Conservation (phyloP, 371 early-diverging fungal genomes). For the Circinella minor region DNA sequence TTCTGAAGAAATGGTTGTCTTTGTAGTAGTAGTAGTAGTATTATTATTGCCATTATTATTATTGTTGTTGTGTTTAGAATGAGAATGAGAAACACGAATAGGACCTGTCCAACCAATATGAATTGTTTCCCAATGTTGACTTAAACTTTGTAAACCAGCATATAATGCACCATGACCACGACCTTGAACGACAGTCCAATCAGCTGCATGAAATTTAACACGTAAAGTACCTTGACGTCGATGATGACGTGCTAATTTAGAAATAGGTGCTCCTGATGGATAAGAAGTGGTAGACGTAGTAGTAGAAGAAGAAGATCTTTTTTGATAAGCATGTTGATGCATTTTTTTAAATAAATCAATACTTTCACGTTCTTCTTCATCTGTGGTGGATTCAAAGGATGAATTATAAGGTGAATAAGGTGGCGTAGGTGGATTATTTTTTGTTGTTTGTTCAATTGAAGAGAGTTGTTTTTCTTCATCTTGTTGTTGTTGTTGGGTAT, state of each 20-base stretch:
- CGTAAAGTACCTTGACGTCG: conserved; percentile 41
- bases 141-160: conserved; percentile 62
- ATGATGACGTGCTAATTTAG: conserved; percentile 40
- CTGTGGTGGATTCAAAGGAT: background rate
- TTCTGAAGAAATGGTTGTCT: conserved; percentile 2
- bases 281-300: background rate
- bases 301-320: background rate
- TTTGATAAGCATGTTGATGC: background rate
- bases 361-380: conserved; percentile 16
- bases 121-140: conserved; percentile 46
- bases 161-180: conserved; percentile 76
- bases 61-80: too few species aligned
- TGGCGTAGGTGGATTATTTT: conserved; percentile 8
- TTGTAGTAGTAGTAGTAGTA: too few species aligned
- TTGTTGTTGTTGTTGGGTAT: background rate
- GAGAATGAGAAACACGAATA: conserved; percentile 20
- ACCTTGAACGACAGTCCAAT: conserved; percentile 40
- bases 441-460: background rate
- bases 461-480: background rate
- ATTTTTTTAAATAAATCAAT: conserved; percentile 15
- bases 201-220: conserved; percentile 41
- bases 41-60: background rate
- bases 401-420: conserved; percentile 17
- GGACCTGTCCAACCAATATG: conserved; percentile 74
- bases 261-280: conserved; percentile 34